Base-by-base conservation (phyloP, 768 basidiomycete genomes). In the Gymnopilus dilepis region DNA sequence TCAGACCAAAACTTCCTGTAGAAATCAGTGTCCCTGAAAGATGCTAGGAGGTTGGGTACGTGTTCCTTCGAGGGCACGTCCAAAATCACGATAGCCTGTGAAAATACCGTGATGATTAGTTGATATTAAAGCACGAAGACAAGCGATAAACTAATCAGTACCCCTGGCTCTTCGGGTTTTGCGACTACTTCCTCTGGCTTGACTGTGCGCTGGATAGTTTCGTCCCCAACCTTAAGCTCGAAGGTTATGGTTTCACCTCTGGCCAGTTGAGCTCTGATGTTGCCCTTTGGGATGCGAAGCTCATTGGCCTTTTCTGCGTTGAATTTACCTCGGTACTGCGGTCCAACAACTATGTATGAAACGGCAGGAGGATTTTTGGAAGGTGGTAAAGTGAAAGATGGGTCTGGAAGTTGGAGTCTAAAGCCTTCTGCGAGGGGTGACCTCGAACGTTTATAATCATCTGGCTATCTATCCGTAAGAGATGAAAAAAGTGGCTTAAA, bases 51-150 rank as follows among this genome's bases (percentile, higher is more conserved):
- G 6, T 80, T 74, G 1, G 80, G 76, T 17, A 90, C 85, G 70
- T 90, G 85, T 30, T 72, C 78, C 0, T 80, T 74, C 0, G 84
- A 82, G 0, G 94, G 91, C 12, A 91, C 83, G 66, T 95, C 92
- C 43, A 96, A 73, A 40, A 95, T 76, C 5, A 95, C 71, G 22
- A 89, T 71, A 3, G 81, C 87, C 86, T 92, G 65, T 58, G 1
- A 40, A 33, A 11, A 30, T 17, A 21, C 17, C 3, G 12, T 55
- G 28, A 37, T 11, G 37, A 12, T 24, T 19, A 56, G 9, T 41
- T 28, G 8, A 50, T 30, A 34, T 61, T 30, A 61, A 30, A 28
- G 13, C 24, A 21, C 56, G 9, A 15, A 43, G 22, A 26, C 37
- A 51, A 37, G 34, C 34, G 45, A 52, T 24, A 55, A 26, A 33